Evolutionary conservation across 768 basidiomycete genomes (phyloP).

Genomic region (Mycena alexandri): DNA sequence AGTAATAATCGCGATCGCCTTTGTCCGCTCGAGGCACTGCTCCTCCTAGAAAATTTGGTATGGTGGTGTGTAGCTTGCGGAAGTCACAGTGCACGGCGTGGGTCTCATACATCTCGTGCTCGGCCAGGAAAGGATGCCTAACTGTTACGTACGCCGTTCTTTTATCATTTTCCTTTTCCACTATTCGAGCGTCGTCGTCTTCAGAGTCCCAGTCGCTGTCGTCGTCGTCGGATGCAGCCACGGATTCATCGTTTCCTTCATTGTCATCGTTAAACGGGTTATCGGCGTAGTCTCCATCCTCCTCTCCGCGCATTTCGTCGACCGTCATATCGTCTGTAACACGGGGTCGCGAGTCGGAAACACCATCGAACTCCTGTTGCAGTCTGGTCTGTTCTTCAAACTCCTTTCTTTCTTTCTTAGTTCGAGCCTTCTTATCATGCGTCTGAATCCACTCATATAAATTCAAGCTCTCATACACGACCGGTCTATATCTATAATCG

Average conservation of each 20-base stretch:
- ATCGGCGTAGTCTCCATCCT: not conserved
- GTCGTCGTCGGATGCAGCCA: not conserved
- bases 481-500: not conserved
- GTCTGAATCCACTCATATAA: not conserved
- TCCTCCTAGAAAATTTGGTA: no score
- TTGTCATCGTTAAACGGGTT: not conserved
- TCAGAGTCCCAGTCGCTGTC: slow-evolving; percentile 2
- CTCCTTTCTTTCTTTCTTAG: not conserved
- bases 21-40: no score
- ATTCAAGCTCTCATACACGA: not conserved
- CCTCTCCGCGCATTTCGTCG: no score
- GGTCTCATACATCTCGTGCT: not conserved
- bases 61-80: no score
- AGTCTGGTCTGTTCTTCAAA: slow-evolving; percentile 5
- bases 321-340: not conserved
- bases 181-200: not conserved
- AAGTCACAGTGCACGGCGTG: slow-evolving; percentile 1
- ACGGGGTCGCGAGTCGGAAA: no score
- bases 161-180: not conserved
- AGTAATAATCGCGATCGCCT: no score
- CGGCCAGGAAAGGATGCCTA: slow-evolving; percentile 1
- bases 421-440: not conserved
- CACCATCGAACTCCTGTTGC: not conserved
- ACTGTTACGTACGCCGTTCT: not conserved
- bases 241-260: no score